These are phyloP conservation scores for Coriaria nepalensis DNA, from an alignment of 306 rosid species.

Conservation along the genomic window DNA sequence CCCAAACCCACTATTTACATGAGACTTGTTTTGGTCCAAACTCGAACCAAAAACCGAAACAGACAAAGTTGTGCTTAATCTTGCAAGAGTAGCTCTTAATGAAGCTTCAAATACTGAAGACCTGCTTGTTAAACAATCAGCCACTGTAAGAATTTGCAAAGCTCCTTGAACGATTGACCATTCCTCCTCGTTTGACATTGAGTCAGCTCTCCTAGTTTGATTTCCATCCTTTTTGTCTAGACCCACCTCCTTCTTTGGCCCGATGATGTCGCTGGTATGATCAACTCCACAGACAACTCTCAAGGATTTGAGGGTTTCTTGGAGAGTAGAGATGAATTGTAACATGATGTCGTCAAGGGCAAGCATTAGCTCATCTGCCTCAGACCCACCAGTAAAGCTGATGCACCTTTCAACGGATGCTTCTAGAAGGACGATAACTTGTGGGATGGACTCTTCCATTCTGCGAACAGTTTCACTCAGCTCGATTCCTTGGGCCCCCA, in stretches of 20 bases:
- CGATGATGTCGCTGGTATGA: slow-evolving; percentile 43
- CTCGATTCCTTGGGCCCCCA: slow-evolving; percentile 98
- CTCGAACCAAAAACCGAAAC: slow-evolving; percentile 79
- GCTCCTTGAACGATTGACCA: slow-evolving; percentile 99
- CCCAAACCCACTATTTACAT: slow-evolving; percentile 25
- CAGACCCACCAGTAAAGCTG: slow-evolving; percentile 95
- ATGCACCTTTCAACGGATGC: slow-evolving; percentile 96
- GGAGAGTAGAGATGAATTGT: slow-evolving; percentile 73
- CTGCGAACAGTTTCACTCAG: slow-evolving; percentile 99
- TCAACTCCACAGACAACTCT: slow-evolving; percentile 93
- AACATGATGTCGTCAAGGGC: slow-evolving; percentile 91
- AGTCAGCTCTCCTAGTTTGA: slow-evolving; percentile 61
- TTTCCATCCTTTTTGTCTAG: slow-evolving; percentile 64
- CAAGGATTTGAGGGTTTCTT: slow-evolving; percentile 81
- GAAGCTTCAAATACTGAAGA: slow-evolving; percentile 98
- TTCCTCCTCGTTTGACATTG: slow-evolving; percentile 81
- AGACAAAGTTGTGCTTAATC: slow-evolving; percentile 78
- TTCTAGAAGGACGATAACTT: slow-evolving; percentile 80
- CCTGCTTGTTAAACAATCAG: slow-evolving; percentile 93
- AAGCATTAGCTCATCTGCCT: slow-evolving; percentile 85
- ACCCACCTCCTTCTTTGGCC: slow-evolving; percentile 52
- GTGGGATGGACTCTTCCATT: slow-evolving; percentile 99
- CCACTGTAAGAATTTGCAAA: slow-evolving; percentile 87
- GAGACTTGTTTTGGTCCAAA: slow-evolving; percentile 56
- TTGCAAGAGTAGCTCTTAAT: slow-evolving; percentile 84